Evolutionary conservation across 2,329 filamentous ascomycete genomes (phyloP).

Genomic region (Rhynchosporium secalis): DNA sequence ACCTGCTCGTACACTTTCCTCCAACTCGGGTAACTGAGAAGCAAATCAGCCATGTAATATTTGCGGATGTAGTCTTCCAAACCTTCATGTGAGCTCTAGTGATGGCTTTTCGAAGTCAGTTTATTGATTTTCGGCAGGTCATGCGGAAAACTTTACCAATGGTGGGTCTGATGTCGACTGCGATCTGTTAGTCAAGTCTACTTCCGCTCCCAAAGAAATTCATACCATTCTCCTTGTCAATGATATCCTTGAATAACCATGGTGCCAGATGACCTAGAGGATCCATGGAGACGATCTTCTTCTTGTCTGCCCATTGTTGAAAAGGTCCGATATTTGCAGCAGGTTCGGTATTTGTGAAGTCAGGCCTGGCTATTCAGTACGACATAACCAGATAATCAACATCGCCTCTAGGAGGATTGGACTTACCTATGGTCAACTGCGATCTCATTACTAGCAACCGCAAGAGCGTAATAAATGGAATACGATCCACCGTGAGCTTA

Average conservation of each 20-base stretch:
- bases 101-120: conserved; percentile 36
- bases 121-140: neutral
- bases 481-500: conserved; percentile 85
- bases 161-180: conserved; percentile 41
- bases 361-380: conserved; percentile 47
- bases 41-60: conserved; percentile 7
- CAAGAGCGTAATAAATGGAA: conserved; percentile 91
- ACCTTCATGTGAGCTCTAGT: conserved; percentile 42
- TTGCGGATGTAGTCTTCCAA: conserved; percentile 4
- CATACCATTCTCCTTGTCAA: conserved; percentile 69
- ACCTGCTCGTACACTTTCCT: conserved; percentile 79
- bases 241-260: conserved; percentile 78
- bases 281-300: conserved; percentile 98
- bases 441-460: conserved; percentile 87
- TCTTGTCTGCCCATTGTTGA: conserved; percentile 82
- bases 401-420: neutral
- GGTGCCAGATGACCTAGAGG: conserved; percentile 86
- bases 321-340: conserved; percentile 88
- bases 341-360: conserved; percentile 85
- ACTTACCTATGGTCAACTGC: conserved; percentile 71
- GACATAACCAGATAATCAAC: neutral
- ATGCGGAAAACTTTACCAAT: conserved; percentile 34
- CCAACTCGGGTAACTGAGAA: conserved; percentile 76
- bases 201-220: conserved; percentile 10
- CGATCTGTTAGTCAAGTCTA: conserved; percentile 25